phyloP scores from a whole-genome alignment of 2,329 filamentous ascomycete genomes.

The Cercospora sp. region DNA sequence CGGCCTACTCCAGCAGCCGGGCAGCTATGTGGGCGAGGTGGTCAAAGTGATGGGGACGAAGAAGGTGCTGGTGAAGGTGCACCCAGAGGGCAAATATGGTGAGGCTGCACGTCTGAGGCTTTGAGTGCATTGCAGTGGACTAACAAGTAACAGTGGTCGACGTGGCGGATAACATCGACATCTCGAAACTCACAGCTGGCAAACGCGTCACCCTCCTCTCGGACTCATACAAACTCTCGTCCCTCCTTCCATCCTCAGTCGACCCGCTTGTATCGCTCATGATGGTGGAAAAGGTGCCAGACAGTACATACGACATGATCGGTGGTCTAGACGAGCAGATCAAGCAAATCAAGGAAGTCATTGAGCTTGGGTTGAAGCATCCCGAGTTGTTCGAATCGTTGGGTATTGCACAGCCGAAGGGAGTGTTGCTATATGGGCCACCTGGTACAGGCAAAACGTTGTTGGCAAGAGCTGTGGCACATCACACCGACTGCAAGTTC shows the following conservation, averaged over 20 bases:
- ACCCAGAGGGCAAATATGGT: constrained; percentile 99
- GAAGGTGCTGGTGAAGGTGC: constrained; percentile 98
- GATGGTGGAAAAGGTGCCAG: constrained; percentile 99
- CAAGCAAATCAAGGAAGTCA: constrained; percentile 99
- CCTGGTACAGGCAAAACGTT: constrained; percentile 97
- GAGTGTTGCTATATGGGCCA: constrained; percentile 92
- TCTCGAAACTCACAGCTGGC: constrained; percentile 91
- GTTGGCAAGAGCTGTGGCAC: constrained; percentile 89
- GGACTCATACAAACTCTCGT: constrained; percentile 97
- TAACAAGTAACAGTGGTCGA: constrained; percentile 71
- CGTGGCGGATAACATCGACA: constrained; percentile 89
- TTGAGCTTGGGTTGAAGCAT: constrained; percentile 96
- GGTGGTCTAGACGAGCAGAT: constrained; percentile 98
- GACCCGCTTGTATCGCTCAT: constrained; percentile 98
- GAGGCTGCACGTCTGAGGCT: constrained; percentile 38
- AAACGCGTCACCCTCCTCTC: constrained; percentile 96
- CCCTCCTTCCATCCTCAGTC: constrained; percentile 96
- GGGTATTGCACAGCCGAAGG: constrained; percentile 96
- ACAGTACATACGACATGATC: constrained; percentile 99
- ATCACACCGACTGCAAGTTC: constrained; percentile 99
- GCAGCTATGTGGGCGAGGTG: constrained; percentile 98
- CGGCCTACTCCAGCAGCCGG: constrained; percentile 91
- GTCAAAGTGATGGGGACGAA: constrained; percentile 99
- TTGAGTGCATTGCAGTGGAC: background rate
- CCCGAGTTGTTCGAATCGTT: constrained; percentile 99